These are phyloP conservation scores for Boletus rex-veris DNA, from an alignment of 768 basidiomycete genomes.

Conservation along the genomic window DNA sequence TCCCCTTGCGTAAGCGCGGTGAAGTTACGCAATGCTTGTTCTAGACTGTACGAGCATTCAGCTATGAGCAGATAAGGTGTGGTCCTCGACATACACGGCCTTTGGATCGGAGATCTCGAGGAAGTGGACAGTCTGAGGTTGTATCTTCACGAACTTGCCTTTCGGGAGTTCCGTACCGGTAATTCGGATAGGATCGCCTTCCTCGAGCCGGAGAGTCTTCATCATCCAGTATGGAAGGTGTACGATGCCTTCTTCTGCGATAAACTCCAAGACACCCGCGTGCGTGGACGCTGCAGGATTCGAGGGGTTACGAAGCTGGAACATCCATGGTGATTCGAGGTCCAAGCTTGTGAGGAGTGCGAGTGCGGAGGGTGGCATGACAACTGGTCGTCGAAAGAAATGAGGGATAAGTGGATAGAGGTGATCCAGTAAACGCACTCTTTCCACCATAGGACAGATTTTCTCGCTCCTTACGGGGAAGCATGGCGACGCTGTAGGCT, in stretches of 20 bases:
- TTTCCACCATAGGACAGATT: constrained; percentile 98
- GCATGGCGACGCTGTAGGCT: constrained; percentile 94
- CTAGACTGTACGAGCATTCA: constrained; percentile 55
- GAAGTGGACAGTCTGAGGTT: constrained; percentile 94
- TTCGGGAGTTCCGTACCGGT: constrained; percentile 86
- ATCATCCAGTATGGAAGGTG: constrained; percentile 99
- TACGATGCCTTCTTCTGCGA: constrained; percentile 93
- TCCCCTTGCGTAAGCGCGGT: constrained; percentile 90
- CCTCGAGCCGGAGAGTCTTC: constrained; percentile 88
- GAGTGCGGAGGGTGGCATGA: constrained; percentile 95
- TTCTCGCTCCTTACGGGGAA: constrained; percentile 78
- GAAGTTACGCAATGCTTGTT: constrained; percentile 93
- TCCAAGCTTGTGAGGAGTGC: constrained; percentile 86
- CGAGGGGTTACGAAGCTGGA: constrained; percentile 87
- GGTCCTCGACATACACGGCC: constrained; percentile 71
- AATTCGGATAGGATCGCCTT: constrained; percentile 94
- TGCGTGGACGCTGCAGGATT: constrained; percentile 86
- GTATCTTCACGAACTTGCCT: constrained; percentile 94
- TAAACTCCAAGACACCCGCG: constrained; percentile 97
- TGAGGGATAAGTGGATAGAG: constrained; percentile 8
- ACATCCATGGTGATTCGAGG: constrained; percentile 92
- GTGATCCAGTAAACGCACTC: constrained; percentile 55
- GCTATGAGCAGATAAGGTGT: background rate
- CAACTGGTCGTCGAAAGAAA: constrained; percentile 50
- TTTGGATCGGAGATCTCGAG: constrained; percentile 96